Percentiles rank a stretch among this genome's conserved stretches.
phyloP scores from a whole-genome alignment of 148 eudicot genomes.

The Amaranthus palmeri region DNA sequence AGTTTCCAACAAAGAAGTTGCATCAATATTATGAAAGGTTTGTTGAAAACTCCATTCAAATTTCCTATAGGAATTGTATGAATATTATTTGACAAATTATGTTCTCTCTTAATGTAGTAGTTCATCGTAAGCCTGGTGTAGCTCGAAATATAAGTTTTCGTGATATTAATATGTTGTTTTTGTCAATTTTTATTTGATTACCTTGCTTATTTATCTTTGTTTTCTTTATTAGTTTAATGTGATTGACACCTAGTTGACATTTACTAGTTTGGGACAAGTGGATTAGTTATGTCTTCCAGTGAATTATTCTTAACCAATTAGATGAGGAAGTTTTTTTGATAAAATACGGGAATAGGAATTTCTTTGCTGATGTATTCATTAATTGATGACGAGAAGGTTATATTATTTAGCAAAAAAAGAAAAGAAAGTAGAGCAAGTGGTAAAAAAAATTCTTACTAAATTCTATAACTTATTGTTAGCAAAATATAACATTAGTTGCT shows the following conservation, averaged over 20 bases:
- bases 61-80: not conserved
- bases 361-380: not conserved
- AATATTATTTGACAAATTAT: not conserved
- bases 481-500: not conserved
- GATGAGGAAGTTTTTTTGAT: not conserved
- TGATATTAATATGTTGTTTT: not conserved
- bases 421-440: not conserved
- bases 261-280: not conserved
- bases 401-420: not conserved
- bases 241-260: not conserved
- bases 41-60: constrained; percentile 1
- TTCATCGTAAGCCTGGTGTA: not conserved
- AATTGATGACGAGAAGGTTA: not conserved
- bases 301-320: not conserved
- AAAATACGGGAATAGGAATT: not conserved
- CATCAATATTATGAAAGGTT: constrained; percentile 80
- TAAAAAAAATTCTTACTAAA: not conserved
- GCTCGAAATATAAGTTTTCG: not conserved
- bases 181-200: not conserved
- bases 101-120: not conserved
- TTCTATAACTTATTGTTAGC: not conserved
- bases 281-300: not conserved
- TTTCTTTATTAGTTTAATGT: not conserved
- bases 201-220: not conserved
- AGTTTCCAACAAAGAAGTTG: constrained; percentile 73